Conservation (phyloP, 495 filamentous ascomycete species). For the Penicillium diatomitis region DNA sequence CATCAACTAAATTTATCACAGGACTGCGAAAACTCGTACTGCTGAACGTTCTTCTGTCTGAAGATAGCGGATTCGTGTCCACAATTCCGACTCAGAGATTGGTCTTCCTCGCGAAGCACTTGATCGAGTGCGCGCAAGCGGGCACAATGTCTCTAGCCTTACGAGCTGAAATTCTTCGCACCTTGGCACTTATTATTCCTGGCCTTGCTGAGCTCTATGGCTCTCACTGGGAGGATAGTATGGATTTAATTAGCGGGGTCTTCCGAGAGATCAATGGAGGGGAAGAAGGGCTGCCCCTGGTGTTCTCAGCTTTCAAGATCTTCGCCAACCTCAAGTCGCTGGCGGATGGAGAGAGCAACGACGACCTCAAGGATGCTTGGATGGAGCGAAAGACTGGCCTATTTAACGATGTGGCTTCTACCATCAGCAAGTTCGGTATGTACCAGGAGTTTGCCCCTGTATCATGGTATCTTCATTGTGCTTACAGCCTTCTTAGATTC, state of each 20-base stretch:
- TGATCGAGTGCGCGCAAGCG: conserved; percentile 59
- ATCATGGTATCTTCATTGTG: background rate
- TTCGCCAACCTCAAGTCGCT: conserved; percentile 49
- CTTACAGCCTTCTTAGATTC: conserved; percentile 26
- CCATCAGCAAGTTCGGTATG: conserved; percentile 35
- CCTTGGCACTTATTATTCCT: conserved; percentile 56
- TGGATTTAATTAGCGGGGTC: conserved; percentile 47
- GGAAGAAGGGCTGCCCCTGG: conserved; percentile 47
- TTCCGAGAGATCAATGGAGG: conserved; percentile 40
- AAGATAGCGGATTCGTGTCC: conserved; percentile 38
- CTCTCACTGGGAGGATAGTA: conserved; percentile 65
- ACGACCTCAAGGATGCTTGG: conserved; percentile 75
- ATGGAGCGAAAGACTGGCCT: conserved; percentile 38
- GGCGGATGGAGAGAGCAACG: conserved; percentile 49
- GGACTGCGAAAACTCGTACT: conserved; percentile 47
- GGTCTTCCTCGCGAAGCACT: conserved; percentile 72
- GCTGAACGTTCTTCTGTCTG: conserved; percentile 48
- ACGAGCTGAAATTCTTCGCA: conserved; percentile 49
- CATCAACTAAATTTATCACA: conserved; percentile 15
- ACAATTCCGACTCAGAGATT: conserved; percentile 67
- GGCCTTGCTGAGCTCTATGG: conserved; percentile 71
- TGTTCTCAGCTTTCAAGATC: conserved; percentile 65
- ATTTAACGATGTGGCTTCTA: conserved; percentile 48
- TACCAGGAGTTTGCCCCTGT: background rate
- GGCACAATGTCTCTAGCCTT: conserved; percentile 31